Conservation (phyloP, 2,329 filamentous ascomycete genomes). For the Hymenoscyphus infarciens region DNA sequence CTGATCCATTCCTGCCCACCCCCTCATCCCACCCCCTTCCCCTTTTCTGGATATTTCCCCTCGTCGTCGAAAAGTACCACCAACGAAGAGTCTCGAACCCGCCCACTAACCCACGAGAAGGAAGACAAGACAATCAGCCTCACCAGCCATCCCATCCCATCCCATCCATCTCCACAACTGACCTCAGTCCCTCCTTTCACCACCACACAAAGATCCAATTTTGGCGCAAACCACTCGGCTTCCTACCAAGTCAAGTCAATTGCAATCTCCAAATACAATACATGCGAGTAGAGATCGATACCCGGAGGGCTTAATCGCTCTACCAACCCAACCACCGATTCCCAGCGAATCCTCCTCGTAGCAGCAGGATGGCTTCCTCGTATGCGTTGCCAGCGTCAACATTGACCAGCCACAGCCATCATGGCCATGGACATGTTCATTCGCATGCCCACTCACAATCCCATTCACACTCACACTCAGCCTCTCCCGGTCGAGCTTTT, state of each 20-base stretch:
- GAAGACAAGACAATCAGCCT: not conserved
- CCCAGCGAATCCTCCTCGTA: not conserved
- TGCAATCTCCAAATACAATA: slow-evolving; percentile 2
- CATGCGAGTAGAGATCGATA: slow-evolving; percentile 19
- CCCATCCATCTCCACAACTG: not conserved
- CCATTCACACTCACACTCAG: slow-evolving; percentile 21
- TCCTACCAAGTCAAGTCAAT: not conserved
- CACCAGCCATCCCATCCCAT: too few species aligned
- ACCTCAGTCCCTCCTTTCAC: not conserved
- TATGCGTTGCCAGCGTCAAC: slow-evolving; percentile 35
- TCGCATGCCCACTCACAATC: slow-evolving; percentile 38
- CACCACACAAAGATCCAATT: not conserved
- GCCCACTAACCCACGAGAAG: not conserved
- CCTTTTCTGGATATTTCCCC: not conserved
- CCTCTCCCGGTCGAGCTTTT: slow-evolving; percentile 35
- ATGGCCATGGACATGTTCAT: slow-evolving; percentile 37
- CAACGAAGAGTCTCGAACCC: not conserved
- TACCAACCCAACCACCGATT: not conserved
- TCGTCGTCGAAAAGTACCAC: not conserved
- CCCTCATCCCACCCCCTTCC: not conserved
- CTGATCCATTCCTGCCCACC: not conserved
- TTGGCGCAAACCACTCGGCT: slow-evolving; percentile 9
- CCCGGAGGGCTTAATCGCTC: slow-evolving; percentile 24
- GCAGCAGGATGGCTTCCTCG: slow-evolving; percentile 35
- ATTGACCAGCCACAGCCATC: slow-evolving; percentile 29